Conservation (phyloP, 768 basidiomycete species). For the Neoboletus brunneissimus region DNA sequence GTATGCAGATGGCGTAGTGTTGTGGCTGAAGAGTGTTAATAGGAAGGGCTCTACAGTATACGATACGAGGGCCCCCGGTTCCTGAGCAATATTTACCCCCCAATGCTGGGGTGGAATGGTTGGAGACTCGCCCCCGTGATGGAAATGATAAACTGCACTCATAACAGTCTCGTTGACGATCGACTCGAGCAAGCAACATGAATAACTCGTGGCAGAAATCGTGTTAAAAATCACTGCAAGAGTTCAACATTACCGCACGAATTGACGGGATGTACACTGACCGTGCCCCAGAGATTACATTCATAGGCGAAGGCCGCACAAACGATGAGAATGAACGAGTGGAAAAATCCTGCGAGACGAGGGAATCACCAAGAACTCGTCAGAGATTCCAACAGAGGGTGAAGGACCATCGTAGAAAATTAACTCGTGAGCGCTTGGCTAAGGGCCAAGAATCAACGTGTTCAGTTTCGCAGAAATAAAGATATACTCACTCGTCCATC, state of each 20-base stretch:
- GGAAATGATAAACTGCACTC: constrained; percentile 5
- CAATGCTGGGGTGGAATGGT: neutral
- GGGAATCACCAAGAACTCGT: constrained; percentile 25
- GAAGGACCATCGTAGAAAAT: constrained; percentile 53
- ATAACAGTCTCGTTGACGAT: constrained; percentile 10
- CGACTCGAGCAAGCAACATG: constrained; percentile 11
- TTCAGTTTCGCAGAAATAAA: neutral
- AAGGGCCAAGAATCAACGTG: neutral
- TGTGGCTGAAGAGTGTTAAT: neutral
- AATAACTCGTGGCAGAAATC: neutral
- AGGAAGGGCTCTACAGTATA: constrained; percentile 38
- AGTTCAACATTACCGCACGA: neutral
- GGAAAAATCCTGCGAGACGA: neutral
- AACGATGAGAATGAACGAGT: constrained; percentile 15
- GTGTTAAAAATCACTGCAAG: neutral
- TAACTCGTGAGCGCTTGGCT: constrained; percentile 21
- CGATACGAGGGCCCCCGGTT: neutral
- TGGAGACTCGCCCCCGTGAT: neutral
- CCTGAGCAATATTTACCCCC: neutral
- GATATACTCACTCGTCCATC: neutral
- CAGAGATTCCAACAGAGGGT: constrained; percentile 14
- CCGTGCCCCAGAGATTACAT: constrained; percentile 6
- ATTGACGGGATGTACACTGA: neutral
- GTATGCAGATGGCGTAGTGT: neutral
- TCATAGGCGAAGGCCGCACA: constrained; percentile 1